phyloP scores from a whole-genome alignment of 345 rosid genomes.

The Geranium rotundifolium region DNA sequence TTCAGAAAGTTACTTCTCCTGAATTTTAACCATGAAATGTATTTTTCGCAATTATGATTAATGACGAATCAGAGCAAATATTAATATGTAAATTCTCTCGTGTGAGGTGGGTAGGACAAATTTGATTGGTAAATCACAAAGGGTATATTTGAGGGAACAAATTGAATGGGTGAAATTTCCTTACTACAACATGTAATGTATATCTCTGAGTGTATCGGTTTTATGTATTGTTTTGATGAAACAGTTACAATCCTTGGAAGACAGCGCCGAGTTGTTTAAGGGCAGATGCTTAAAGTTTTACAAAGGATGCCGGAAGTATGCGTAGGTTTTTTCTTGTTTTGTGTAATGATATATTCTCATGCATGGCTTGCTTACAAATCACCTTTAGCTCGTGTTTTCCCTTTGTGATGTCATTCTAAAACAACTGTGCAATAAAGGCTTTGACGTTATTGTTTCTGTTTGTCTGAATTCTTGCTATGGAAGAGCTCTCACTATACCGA shows the following conservation, averaged over 20 bases:
- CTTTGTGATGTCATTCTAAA: neutral
- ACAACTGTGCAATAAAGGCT: neutral
- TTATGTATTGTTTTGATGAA: constrained; percentile 17
- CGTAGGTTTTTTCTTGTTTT: constrained; percentile 35
- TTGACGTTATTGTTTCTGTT: neutral
- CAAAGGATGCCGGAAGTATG: constrained; percentile 96
- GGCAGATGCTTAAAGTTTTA: constrained; percentile 90
- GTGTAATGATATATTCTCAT: neutral
- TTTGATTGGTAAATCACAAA: too few species aligned
- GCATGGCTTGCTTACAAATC: neutral
- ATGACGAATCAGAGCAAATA: neutral
- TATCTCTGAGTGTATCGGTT: neutral
- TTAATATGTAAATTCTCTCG: too few species aligned
- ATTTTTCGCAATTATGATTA: neutral
- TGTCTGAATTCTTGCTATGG: neutral
- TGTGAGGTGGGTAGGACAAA: too few species aligned
- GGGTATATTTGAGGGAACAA: too few species aligned
- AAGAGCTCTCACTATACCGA: neutral
- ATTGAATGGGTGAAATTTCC: too few species aligned
- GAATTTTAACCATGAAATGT: neutral
- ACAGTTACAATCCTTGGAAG: constrained; percentile 89
- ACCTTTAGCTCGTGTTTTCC: neutral
- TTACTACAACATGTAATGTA: neutral
- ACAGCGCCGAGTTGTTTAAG: constrained; percentile 66
- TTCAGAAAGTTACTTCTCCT: neutral